These are phyloP conservation scores for Evernia prunastri DNA, from an alignment of 495 filamentous ascomycete species.

Conservation along the genomic window DNA sequence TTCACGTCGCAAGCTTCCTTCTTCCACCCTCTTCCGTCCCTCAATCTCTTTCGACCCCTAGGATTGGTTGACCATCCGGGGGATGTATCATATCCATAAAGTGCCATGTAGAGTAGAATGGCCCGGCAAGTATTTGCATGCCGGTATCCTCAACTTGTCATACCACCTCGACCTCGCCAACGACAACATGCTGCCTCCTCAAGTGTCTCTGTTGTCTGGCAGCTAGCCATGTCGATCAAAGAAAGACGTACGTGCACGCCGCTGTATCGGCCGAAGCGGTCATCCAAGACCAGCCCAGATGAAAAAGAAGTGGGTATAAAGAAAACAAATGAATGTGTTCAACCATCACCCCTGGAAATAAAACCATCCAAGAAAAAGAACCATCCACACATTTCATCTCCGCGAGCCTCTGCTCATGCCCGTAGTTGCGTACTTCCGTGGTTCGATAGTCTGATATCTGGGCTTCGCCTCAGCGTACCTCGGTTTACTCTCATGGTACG, in stretches of 20 bases:
- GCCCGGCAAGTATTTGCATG: conserved; percentile 17
- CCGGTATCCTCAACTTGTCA: conserved; percentile 20
- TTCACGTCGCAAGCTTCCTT: background rate
- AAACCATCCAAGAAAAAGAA: conserved; percentile 6
- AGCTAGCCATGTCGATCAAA: conserved; percentile 4
- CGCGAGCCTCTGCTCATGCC: conserved; percentile 10
- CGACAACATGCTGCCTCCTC: conserved; percentile 15
- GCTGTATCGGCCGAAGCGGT: conserved; percentile 15
- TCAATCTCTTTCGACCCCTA: conserved; percentile 5
- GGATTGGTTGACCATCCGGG: conserved; percentile 12
- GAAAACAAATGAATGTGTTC: conserved; percentile 21
- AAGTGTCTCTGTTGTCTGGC: conserved; percentile 6
- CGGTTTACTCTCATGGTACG: conserved; percentile 3
- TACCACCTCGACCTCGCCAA: conserved; percentile 24
- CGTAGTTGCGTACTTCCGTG: conserved; percentile 8
- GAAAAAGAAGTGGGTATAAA: conserved; percentile 10
- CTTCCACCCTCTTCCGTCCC: background rate
- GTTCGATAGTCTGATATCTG: conserved; percentile 20
- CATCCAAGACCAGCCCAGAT: conserved; percentile 26
- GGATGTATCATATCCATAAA: conserved; percentile 20
- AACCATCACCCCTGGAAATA: conserved; percentile 10
- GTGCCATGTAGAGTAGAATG: conserved; percentile 18
- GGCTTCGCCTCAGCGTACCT: conserved; percentile 12
- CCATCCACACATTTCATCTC: conserved; percentile 11
- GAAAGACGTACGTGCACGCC: conserved; percentile 14